These are phyloP conservation scores for Wickerhamiella kazuoi DNA, from an alignment of 805 yeast genomes.

Conservation along the genomic window DNA sequence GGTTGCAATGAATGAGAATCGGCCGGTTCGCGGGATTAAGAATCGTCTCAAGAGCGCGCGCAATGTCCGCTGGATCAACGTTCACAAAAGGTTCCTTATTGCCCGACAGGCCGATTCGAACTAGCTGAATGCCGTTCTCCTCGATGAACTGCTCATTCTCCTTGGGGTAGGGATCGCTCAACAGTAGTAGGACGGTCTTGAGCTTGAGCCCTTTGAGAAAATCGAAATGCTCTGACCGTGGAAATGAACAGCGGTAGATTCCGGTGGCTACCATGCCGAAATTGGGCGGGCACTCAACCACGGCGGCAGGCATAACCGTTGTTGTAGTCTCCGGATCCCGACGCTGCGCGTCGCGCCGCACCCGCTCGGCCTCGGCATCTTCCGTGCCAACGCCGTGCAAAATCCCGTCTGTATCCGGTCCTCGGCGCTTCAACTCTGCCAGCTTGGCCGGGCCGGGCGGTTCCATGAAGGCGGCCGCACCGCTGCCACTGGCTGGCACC, in stretches of 20 bases:
- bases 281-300: constrained; percentile 51
- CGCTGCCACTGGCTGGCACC: too few relatives aligned
- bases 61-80: constrained; percentile 44
- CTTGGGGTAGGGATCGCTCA: constrained; percentile 81
- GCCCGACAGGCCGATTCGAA: constrained; percentile 86
- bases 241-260: constrained; percentile 80
- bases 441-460: too few relatives aligned
- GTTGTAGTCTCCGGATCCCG: too few relatives aligned
- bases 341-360: too few relatives aligned
- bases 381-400: too few relatives aligned
- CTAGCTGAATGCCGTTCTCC: constrained; percentile 44
- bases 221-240: constrained; percentile 63
- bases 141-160: constrained; percentile 51
- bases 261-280: constrained; percentile 65
- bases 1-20: constrained; percentile 77
- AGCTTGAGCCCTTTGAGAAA: constrained; percentile 46
- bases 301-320: background rate
- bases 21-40: constrained; percentile 82
- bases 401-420: too few relatives aligned
- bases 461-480: too few relatives aligned
- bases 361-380: too few relatives aligned
- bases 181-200: constrained; percentile 62
- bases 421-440: too few relatives aligned
- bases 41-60: constrained; percentile 65
- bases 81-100: constrained; percentile 38